These are phyloP conservation scores for Encephalitozoon cuniculi DNA, from an alignment of 371 early-diverging fungal species.

Conservation along the genomic window DNA sequence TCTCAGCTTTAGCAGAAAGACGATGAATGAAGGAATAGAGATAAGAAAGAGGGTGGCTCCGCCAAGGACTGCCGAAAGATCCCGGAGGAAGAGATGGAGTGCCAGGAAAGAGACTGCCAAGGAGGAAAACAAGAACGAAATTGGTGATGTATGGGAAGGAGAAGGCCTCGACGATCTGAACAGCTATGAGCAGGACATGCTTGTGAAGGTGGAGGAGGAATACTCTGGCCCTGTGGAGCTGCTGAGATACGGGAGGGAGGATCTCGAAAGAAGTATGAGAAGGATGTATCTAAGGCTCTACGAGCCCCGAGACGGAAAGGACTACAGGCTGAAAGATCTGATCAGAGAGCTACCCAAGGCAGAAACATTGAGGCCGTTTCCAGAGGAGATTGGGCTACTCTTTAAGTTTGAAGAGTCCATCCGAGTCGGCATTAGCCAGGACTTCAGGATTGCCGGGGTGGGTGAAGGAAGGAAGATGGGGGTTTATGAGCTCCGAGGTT, in stretches of 20 bases:
- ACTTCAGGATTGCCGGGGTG: neutral
- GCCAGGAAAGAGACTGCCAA: neutral
- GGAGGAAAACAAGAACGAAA: neutral
- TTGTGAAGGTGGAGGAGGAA: constrained; percentile 16
- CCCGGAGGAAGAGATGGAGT: neutral
- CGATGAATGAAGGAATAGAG: neutral
- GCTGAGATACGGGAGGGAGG: neutral
- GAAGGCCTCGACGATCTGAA: constrained; percentile 30
- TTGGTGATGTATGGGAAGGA: constrained; percentile 41
- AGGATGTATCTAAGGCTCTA: constrained; percentile 28
- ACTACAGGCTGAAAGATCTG: constrained; percentile 14
- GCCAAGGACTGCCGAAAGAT: neutral
- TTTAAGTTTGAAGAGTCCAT: neutral
- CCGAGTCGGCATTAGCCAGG: neutral
- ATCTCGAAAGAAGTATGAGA: constrained; percentile 31
- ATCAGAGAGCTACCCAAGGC: neutral
- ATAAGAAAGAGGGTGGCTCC: neutral
- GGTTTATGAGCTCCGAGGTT: neutral
- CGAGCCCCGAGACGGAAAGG: constrained; percentile 26
- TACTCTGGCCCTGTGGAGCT: constrained; percentile 16
- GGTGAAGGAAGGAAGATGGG: neutral
- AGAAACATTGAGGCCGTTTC: constrained; percentile 30
- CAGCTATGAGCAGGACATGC: constrained; percentile 44
- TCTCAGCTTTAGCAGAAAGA: constrained; percentile 4
- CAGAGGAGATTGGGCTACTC: neutral